phyloP scores from a whole-genome alignment of 306 rosid species.

The Trichosanthes truncata region DNA sequence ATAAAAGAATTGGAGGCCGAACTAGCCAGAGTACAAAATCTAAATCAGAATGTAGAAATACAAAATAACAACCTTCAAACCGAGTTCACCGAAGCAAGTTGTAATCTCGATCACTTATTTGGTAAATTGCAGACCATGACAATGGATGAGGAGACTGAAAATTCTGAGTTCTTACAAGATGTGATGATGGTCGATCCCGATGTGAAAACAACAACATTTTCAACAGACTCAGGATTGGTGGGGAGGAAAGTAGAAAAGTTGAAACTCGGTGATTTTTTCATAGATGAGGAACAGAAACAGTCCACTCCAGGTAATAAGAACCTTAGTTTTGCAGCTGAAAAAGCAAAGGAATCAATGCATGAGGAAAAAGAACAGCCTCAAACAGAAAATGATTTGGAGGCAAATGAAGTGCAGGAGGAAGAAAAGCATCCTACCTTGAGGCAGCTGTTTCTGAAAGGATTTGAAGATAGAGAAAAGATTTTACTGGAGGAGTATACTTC shows the following conservation, averaged over 20 bases:
- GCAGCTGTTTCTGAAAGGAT: constrained; percentile 41
- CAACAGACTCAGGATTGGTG: constrained; percentile 21
- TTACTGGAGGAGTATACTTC: constrained; percentile 62
- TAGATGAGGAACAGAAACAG: constrained; percentile 23
- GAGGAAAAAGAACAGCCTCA: constrained; percentile 25
- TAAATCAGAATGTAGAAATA: constrained; percentile 28
- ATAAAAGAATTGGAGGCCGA: constrained; percentile 63
- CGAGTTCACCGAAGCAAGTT: constrained; percentile 38
- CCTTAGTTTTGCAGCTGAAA: constrained; percentile 6
- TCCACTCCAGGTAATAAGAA: constrained; percentile 8
- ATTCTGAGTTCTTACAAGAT: constrained; percentile 8
- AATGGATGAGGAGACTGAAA: constrained; percentile 40
- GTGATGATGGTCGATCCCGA: constrained; percentile 10
- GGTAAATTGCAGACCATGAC: constrained; percentile 33
- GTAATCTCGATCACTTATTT: constrained; percentile 50
- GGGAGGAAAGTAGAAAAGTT: constrained; percentile 20
- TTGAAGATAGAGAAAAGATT: constrained; percentile 65
- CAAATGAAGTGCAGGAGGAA: constrained; percentile 27
- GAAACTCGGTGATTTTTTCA: not conserved
- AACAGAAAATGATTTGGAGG: constrained; percentile 22
- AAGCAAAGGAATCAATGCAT: constrained; percentile 12
- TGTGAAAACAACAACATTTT: constrained; percentile 6
- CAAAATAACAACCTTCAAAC: constrained; percentile 32
- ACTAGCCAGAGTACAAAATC: constrained; percentile 28
- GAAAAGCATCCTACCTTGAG: constrained; percentile 51